phyloP scores from a whole-genome alignment of 1,284 basidiomycete species.

The Cutaneotrichosporon spelunceum region DNA sequence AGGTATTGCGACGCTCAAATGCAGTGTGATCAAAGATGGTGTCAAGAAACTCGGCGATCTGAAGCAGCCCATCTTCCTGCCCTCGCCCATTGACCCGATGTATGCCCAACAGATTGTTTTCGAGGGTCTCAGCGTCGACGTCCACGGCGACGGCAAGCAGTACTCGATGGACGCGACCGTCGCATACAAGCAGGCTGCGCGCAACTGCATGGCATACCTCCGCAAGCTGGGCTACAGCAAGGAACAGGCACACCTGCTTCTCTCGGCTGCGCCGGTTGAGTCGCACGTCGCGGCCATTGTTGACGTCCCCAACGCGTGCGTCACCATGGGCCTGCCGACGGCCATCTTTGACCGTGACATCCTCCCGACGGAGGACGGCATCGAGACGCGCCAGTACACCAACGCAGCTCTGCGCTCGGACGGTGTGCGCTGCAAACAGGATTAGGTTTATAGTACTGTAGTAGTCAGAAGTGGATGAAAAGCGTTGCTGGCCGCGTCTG shows the following conservation, averaged over 20 bases:
- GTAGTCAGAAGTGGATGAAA: neutral
- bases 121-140: constrained; percentile 26
- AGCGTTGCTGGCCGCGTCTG: no score
- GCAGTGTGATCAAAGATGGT: constrained; percentile 70
- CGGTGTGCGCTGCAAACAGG: constrained; percentile 43
- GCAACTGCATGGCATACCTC: constrained; percentile 71
- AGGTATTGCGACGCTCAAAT: constrained; percentile 69
- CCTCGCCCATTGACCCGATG: constrained; percentile 26
- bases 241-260: constrained; percentile 68
- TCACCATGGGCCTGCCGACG: constrained; percentile 30
- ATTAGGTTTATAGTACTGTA: constrained; percentile 6
- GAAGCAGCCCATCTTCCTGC: constrained; percentile 68
- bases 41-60: constrained; percentile 65
- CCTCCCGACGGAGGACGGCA: constrained; percentile 60
- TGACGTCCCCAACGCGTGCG: constrained; percentile 34
- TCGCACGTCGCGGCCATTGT: constrained; percentile 32
- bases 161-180: constrained; percentile 27
- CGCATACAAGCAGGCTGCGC: constrained; percentile 70
- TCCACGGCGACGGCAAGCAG: constrained; percentile 50
- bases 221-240: constrained; percentile 49
- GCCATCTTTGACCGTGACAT: constrained; percentile 39
- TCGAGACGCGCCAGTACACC: constrained; percentile 60
- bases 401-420: constrained; percentile 67
- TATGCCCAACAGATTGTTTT: constrained; percentile 34
- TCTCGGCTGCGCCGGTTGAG: constrained; percentile 72